Conservation (phyloP, 116 monocot species). For the Trichopus zeylanicus region DNA sequence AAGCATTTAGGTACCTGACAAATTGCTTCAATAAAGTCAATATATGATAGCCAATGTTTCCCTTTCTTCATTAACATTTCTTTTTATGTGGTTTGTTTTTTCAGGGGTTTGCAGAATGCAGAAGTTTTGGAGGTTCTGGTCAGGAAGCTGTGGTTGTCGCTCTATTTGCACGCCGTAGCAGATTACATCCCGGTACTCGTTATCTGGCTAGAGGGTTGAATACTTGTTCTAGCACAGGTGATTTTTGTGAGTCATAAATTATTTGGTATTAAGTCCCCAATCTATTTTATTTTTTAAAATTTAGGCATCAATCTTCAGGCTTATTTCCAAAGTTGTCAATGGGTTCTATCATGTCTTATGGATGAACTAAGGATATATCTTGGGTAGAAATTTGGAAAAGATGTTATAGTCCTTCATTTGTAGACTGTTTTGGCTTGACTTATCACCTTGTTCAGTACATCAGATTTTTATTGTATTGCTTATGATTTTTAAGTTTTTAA, state of each 20-base stretch:
- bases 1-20: too few species aligned
- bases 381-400: too few species aligned
- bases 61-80: not conserved
- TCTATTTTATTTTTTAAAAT: too few species aligned
- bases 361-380: too few species aligned
- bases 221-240: constrained; percentile 94
- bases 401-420: too few species aligned
- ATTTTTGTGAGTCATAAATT: not conserved
- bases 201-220: constrained; percentile 97
- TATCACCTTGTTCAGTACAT: not conserved
- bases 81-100: constrained; percentile 9
- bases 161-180: constrained; percentile 90
- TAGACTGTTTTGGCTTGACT: not conserved
- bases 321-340: not conserved
- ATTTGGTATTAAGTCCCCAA: too few species aligned
- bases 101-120: constrained; percentile 93
- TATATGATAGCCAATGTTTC: not conserved
- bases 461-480: not conserved
- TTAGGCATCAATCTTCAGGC: too few species aligned
- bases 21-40: too few species aligned
- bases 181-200: constrained; percentile 97
- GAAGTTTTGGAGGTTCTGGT: constrained; percentile 49
- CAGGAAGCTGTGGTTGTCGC: constrained; percentile 57
- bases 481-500: not conserved
- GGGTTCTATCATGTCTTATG: not conserved